These are phyloP conservation scores for Chlamydomonas schloesseri DNA, from an alignment of 139 green algal species.

Conservation along the genomic window DNA sequence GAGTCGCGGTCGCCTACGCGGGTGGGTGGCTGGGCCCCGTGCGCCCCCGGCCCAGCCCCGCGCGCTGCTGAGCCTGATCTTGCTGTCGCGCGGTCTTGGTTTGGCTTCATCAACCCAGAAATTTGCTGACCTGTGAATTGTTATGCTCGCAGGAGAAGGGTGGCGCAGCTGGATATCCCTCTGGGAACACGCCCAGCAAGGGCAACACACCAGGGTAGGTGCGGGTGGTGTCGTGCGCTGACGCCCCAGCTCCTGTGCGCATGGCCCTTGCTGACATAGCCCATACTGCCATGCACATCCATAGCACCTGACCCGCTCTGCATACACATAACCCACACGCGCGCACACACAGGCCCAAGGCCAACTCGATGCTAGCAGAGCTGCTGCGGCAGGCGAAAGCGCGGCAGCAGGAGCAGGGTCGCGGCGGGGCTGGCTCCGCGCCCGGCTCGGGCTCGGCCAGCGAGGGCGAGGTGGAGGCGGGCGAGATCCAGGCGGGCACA, in stretches of 20 bases:
- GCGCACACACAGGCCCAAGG: slow-evolving; percentile 6
- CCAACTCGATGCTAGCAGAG: slow-evolving; percentile 41
- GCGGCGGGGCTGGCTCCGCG: neutral
- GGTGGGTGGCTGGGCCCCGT: too few species aligned
- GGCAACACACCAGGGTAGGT: neutral
- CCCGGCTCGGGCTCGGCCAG: slow-evolving; percentile 2
- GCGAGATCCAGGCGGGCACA: slow-evolving; percentile 24
- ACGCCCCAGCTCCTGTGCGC: too few species aligned
- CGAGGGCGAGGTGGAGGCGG: slow-evolving; percentile 19
- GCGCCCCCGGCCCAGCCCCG: too few species aligned
- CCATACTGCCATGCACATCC: too few species aligned
- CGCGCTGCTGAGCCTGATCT: too few species aligned
- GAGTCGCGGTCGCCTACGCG: too few species aligned
- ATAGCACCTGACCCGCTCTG: neutral
- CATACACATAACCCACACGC: neutral
- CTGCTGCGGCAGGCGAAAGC: slow-evolving; percentile 39
- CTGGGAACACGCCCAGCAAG: neutral
- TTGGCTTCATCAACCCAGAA: too few species aligned
- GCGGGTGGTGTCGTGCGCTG: too few species aligned
- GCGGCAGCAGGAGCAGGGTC: slow-evolving; percentile 8
- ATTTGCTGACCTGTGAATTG: too few species aligned
- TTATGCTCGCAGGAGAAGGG: too few species aligned
- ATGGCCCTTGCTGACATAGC: too few species aligned
- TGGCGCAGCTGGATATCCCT: neutral
- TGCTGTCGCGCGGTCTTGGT: too few species aligned